Conservation (phyloP, 2,329 filamentous ascomycete species). For the Bipolaris zeicola region DNA sequence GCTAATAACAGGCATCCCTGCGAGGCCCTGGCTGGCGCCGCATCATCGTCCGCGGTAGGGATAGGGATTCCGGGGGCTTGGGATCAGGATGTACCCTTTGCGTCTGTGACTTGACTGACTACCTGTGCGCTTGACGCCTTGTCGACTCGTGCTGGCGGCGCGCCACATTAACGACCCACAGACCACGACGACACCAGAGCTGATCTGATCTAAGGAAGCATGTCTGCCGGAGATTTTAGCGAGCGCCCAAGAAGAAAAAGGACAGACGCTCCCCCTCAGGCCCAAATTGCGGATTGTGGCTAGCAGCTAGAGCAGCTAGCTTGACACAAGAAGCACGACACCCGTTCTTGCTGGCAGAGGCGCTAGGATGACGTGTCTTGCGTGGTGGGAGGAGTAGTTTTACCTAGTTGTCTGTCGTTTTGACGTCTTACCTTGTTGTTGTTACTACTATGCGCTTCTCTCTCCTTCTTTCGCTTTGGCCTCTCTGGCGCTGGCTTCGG, state of each 20-base stretch:
- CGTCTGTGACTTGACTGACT: conserved; percentile 40
- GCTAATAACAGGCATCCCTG: conserved; percentile 42
- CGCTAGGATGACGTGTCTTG: conserved; percentile 41
- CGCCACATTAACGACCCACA: conserved; percentile 46
- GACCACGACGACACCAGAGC: conserved; percentile 37
- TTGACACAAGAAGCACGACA: conserved; percentile 39
- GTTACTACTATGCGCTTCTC: conserved; percentile 16
- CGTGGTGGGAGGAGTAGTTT: not conserved
- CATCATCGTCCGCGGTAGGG: conserved; percentile 43
- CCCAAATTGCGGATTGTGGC: conserved; percentile 29
- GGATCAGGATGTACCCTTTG: conserved; percentile 39
- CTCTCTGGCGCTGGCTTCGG: not conserved
- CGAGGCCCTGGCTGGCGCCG: conserved; percentile 28
- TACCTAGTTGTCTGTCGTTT: too few species aligned
- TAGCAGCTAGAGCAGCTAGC: conserved; percentile 14
- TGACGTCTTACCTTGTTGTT: not conserved
- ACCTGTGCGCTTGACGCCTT: conserved; percentile 38
- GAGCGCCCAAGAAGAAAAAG: conserved; percentile 35
- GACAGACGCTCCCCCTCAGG: conserved; percentile 18
- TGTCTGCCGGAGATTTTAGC: conserved; percentile 38
- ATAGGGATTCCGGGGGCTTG: conserved; percentile 37
- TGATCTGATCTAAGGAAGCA: conserved; percentile 39
- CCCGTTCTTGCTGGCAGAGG: conserved; percentile 18
- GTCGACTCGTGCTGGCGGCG: conserved; percentile 44
- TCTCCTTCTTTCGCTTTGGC: not conserved